These are phyloP conservation scores for Flaveria trinervia DNA, from an alignment of 129 eudicot species.

Conservation along the genomic window DNA sequence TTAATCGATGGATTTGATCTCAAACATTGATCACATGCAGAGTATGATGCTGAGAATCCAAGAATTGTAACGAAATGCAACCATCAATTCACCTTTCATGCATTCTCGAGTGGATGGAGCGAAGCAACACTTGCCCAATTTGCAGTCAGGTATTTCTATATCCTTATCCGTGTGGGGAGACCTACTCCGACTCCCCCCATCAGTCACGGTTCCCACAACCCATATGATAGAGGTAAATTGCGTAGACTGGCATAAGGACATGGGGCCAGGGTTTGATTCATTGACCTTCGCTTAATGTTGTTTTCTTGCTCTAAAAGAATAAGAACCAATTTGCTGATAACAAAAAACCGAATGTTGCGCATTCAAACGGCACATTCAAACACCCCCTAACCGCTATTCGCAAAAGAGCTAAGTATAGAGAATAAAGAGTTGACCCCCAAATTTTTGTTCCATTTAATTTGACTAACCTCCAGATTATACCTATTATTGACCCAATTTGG, in stretches of 20 bases:
- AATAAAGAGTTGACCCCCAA: no score
- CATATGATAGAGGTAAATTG: background rate
- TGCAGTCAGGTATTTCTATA: constrained; percentile 64
- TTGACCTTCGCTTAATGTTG: no score
- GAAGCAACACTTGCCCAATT: constrained; percentile 81
- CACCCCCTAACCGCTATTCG: no score
- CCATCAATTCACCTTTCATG: constrained; percentile 83
- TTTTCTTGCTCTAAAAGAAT: no score
- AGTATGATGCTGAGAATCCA: constrained; percentile 66
- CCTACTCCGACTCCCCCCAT: no score
- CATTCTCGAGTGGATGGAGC: constrained; percentile 88
- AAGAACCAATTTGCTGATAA: no score
- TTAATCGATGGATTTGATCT: constrained; percentile 3
- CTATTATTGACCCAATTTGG: background rate
- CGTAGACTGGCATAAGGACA: no score
- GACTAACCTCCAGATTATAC: background rate
- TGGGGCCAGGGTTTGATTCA: no score
- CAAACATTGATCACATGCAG: constrained; percentile 44
- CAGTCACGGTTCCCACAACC: background rate
- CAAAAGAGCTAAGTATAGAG: no score
- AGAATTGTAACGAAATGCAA: constrained; percentile 64
- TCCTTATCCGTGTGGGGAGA: background rate
- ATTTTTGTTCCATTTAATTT: background rate
- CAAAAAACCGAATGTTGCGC: no score
- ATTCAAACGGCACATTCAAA: no score